A percentile compares a stretch with the other conserved stretches of the same genome.
phyloP scores from a whole-genome alignment of 345 rosid genomes.

The Brassica incana region DNA sequence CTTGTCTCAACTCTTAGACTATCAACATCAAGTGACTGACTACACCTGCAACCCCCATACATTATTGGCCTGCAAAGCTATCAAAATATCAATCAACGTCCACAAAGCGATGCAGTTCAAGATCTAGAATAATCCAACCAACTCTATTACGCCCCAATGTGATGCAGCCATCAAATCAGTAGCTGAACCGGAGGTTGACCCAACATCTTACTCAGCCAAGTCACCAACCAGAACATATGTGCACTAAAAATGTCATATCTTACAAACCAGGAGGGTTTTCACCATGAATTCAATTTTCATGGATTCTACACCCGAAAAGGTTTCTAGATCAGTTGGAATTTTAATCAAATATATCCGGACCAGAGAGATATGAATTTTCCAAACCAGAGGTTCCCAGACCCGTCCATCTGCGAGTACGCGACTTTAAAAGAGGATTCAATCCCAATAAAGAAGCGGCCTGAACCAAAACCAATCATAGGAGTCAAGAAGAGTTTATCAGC shows the following conservation, averaged over 20 bases:
- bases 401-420: neutral
- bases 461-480: neutral
- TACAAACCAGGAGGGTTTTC: no score
- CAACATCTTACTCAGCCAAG: no score
- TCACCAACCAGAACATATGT: no score
- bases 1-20: slow-evolving; percentile 20
- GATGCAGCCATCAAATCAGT: no score
- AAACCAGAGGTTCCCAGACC: no score
- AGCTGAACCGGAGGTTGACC: no score
- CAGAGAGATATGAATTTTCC: no score
- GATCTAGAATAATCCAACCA: neutral
- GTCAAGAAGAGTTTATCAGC: neutral
- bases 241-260: no score
- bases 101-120: neutral
- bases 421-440: neutral
- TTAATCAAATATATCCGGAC: no score
- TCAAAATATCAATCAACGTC: neutral
- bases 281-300: neutral
- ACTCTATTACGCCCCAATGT: neutral
- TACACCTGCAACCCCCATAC: slow-evolving; percentile 35
- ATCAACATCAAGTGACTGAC: slow-evolving; percentile 18
- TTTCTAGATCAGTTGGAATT: no score
- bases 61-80: slow-evolving; percentile 44
- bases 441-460: neutral
- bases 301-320: neutral